Percentiles rank a stretch among this genome's conserved stretches.
Evolutionary conservation across 1,284 basidiomycete genomes (phyloP).

Genomic region (Bjerkandera adusta): DNA sequence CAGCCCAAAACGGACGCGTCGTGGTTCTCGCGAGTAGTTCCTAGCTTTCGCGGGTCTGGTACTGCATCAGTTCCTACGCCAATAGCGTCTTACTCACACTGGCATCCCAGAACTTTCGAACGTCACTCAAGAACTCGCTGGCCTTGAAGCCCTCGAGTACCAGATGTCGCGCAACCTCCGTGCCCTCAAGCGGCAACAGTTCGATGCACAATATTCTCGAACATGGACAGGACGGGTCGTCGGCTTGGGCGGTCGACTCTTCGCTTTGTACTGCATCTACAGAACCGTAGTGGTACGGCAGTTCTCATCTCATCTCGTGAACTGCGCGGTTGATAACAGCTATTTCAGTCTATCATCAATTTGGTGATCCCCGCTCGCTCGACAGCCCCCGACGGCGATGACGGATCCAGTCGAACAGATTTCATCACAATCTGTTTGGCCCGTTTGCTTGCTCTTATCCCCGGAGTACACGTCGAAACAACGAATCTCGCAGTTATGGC

Average conservation of each 20-base stretch:
- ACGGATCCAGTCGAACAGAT: constrained; percentile 48
- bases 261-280: constrained; percentile 68
- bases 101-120: constrained; percentile 34
- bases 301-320: constrained; percentile 6
- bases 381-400: constrained; percentile 12
- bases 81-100: background rate
- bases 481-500: constrained; percentile 49
- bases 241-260: constrained; percentile 47
- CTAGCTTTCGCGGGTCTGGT: constrained; percentile 16
- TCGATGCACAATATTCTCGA: constrained; percentile 46
- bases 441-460: constrained; percentile 46
- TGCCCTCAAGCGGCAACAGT: constrained; percentile 45
- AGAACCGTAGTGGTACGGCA: constrained; percentile 61
- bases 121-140: constrained; percentile 52
- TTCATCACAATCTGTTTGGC: constrained; percentile 57
- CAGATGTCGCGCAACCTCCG: constrained; percentile 65
- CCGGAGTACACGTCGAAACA: constrained; percentile 34
- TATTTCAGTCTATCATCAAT: constrained; percentile 31
- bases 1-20: constrained; percentile 10
- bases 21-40: constrained; percentile 22
- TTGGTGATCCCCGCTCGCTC: constrained; percentile 44
- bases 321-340: background rate
- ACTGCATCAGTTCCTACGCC: background rate
- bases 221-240: constrained; percentile 56
- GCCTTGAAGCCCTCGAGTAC: constrained; percentile 63